Percentiles rank a stretch among this genome's conserved stretches.
Evolutionary conservation across 1,139 yeast species (phyloP).

Genomic region (Saccharomycopsis crataegensis): DNA sequence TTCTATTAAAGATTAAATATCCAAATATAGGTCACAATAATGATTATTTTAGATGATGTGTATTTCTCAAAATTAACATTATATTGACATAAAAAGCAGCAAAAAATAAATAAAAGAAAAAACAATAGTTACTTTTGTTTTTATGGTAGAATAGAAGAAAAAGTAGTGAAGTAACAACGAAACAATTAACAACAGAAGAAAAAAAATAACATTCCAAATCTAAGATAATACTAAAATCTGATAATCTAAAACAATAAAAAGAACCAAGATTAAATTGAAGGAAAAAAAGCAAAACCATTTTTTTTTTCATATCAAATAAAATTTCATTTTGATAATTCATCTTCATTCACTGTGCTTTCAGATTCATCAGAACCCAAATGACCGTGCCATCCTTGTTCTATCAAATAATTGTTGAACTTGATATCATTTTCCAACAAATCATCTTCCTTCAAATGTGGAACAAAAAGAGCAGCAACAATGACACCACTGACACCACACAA

Average conservation of each 20-base stretch:
- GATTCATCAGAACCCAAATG: constrained; percentile 37
- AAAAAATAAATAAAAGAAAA: neutral
- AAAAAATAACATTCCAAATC: neutral
- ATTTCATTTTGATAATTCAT: neutral
- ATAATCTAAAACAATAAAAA: neutral
- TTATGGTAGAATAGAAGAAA: neutral
- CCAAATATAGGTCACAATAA: neutral
- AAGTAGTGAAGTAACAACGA: neutral
- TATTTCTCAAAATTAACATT: neutral
- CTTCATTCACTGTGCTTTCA: constrained; percentile 9
- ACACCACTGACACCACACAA: constrained; percentile 64
- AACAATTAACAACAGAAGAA: neutral
- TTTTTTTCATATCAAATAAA: neutral
- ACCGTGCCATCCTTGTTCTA: constrained; percentile 63
- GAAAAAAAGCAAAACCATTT: neutral
- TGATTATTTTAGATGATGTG: neutral
- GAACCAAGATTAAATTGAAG: neutral
- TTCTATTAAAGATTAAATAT: constrained; percentile 10
- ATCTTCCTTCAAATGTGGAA: constrained; percentile 61
- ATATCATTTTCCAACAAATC: constrained; percentile 64
- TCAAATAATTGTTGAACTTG: constrained; percentile 52
- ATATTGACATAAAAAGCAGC: neutral
- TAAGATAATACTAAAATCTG: neutral
- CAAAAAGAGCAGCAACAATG: constrained; percentile 47
- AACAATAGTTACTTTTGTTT: neutral